These are phyloP conservation scores for Phytophthora ohioensis DNA, from an alignment of 352 stramenopile species.

Conservation along the genomic window DNA sequence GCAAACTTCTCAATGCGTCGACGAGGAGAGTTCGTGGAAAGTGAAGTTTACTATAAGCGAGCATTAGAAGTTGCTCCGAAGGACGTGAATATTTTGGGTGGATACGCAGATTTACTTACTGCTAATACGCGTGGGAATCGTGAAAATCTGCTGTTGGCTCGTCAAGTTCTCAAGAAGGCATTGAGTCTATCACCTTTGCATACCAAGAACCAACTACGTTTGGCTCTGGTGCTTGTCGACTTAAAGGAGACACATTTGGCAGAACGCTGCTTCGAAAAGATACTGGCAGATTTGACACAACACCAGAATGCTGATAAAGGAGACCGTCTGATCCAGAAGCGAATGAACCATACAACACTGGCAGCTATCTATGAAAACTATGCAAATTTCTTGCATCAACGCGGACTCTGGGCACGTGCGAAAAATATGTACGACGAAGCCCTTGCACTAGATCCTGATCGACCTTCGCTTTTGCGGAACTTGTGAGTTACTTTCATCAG, in stretches of 20 bases:
- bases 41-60: slow-evolving; percentile 42
- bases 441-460: slow-evolving; percentile 17
- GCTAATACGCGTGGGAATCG: neutral
- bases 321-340: too few relatives aligned
- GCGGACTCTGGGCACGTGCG: slow-evolving; percentile 19
- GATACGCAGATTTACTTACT: slow-evolving; percentile 45
- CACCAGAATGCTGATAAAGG: too few relatives aligned
- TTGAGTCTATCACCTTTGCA: slow-evolving; percentile 30
- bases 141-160: slow-evolving; percentile 13
- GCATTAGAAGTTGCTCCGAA: slow-evolving; percentile 31
- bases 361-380: slow-evolving; percentile 24
- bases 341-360: neutral
- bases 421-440: slow-evolving; percentile 32
- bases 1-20: slow-evolving; percentile 46
- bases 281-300: neutral
- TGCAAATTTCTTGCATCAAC: slow-evolving; percentile 23
- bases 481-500: slow-evolving; percentile 26
- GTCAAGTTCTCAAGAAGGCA: slow-evolving; percentile 35
- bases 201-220: slow-evolving; percentile 27
- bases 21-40: slow-evolving; percentile 29
- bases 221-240: slow-evolving; percentile 25
- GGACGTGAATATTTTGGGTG: slow-evolving; percentile 38
- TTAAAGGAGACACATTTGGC: slow-evolving; percentile 19
- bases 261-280: slow-evolving; percentile 17
- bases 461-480: slow-evolving; percentile 24